phyloP scores from a whole-genome alignment of 1,284 basidiomycete species.

The Cystobasidiaceae sp. region DNA sequence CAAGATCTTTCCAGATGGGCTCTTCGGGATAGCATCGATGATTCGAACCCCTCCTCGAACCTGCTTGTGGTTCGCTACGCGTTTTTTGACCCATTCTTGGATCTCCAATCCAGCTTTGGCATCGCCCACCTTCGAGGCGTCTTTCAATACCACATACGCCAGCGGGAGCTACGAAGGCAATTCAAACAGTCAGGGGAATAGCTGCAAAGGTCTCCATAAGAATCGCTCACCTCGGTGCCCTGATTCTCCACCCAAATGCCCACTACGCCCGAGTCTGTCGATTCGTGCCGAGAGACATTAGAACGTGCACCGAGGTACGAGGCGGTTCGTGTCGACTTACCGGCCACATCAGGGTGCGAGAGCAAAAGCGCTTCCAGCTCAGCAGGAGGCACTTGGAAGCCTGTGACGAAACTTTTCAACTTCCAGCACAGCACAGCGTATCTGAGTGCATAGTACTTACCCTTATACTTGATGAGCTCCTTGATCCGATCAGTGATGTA shows the following conservation, averaged over 20 bases:
- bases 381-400: conserved; percentile 33
- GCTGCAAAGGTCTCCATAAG: no score
- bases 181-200: background rate
- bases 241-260: conserved; percentile 34
- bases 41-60: conserved; percentile 44
- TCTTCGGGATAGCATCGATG: conserved; percentile 38
- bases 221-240: conserved; percentile 7
- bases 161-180: conserved; percentile 35
- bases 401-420: background rate
- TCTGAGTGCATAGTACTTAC: conserved; percentile 18
- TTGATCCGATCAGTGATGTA: conserved; percentile 41
- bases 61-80: conserved; percentile 47
- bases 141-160: conserved; percentile 38
- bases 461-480: conserved; percentile 40
- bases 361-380: conserved; percentile 24
- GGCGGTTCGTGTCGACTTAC: conserved; percentile 15
- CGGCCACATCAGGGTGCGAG: conserved; percentile 10
- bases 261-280: conserved; percentile 39
- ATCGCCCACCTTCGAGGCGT: conserved; percentile 32
- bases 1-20: conserved; percentile 37
- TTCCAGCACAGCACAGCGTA: background rate
- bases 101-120: conserved; percentile 41
- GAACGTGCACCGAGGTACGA: conserved; percentile 31
- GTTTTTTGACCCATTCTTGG: conserved; percentile 42
- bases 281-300: conserved; percentile 34